Percentiles rank a stretch among this genome's conserved stretches.
These are phyloP conservation scores for Euphorbia peplus DNA, from an alignment of 345 rosid genomes.

Conservation along the genomic window DNA sequence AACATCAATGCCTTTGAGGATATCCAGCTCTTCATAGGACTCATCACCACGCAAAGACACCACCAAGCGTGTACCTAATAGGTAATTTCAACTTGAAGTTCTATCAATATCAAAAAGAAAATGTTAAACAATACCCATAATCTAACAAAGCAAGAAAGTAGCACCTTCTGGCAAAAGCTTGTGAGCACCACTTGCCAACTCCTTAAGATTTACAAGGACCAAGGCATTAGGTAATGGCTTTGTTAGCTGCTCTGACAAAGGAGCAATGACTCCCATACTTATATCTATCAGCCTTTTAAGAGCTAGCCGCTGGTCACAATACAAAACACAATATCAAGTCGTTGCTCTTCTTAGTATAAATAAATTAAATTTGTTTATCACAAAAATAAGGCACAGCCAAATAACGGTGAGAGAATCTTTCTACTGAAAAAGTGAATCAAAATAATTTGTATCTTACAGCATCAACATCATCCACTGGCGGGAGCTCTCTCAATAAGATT, in stretches of 20 bases:
- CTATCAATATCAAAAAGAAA: conserved; percentile 7
- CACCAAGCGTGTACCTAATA: conserved; percentile 85
- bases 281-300: conserved; percentile 89
- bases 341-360: conserved; percentile 19
- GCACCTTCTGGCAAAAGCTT: conserved; percentile 97
- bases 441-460: conserved; percentile 61
- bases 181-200: conserved; percentile 78
- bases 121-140: background rate
- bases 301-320: conserved; percentile 65
- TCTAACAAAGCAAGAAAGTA: conserved; percentile 11
- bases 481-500: conserved; percentile 80
- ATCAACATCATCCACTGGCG: conserved; percentile 71
- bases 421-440: conserved; percentile 12
- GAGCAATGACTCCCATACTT: conserved; percentile 89
- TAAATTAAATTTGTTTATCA: background rate
- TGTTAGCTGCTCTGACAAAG: conserved; percentile 91
- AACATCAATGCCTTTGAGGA: conserved; percentile 63
- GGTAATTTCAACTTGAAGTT: conserved; percentile 10
- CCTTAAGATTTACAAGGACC: conserved; percentile 88
- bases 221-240: conserved; percentile 93
- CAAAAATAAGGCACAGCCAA: background rate
- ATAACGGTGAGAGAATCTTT: background rate
- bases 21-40: conserved; percentile 66
- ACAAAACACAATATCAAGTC: conserved; percentile 16
- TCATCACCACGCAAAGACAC: conserved; percentile 83